phyloP scores from a whole-genome alignment of 176 grass and related monocot species.

The Thalia dealbata region DNA sequence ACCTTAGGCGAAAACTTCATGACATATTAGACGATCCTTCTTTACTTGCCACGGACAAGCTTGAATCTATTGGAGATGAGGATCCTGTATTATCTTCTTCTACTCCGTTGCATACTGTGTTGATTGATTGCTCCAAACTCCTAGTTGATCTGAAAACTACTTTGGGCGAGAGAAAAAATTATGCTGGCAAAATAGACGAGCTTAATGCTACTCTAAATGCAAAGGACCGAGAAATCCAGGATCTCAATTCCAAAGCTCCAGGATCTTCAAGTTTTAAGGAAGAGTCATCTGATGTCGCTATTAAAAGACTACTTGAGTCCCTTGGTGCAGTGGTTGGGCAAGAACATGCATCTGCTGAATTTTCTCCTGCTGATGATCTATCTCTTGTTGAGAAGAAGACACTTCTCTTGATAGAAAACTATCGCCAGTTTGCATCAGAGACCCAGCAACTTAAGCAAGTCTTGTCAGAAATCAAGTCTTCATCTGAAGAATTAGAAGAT shows the following conservation, averaged over 20 bases:
- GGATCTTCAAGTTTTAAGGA: constrained; percentile 28
- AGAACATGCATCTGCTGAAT: constrained; percentile 31
- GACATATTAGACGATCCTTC: constrained; percentile 34
- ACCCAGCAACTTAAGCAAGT: constrained; percentile 49
- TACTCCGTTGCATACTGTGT: constrained; percentile 38
- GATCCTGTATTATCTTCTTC: constrained; percentile 19
- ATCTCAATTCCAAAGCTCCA: constrained; percentile 32
- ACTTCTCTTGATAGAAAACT: constrained; percentile 38
- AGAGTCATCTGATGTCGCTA: constrained; percentile 37
- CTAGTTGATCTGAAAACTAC: constrained; percentile 46
- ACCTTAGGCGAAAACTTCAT: constrained; percentile 42
- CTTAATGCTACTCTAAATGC: constrained; percentile 17
- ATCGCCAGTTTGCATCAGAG: constrained; percentile 37
- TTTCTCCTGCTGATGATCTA: constrained; percentile 26
- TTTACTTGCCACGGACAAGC: neutral
- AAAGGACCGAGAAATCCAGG: constrained; percentile 69
- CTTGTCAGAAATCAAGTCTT: constrained; percentile 50
- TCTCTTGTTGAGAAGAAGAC: constrained; percentile 64
- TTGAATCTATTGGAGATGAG: constrained; percentile 17
- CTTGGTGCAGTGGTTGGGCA: constrained; percentile 40
- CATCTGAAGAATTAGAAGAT: constrained; percentile 24
- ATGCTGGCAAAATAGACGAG: neutral
- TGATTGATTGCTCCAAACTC: constrained; percentile 73
- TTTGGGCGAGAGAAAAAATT: constrained; percentile 18
- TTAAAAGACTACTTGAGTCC: constrained; percentile 42